Evolutionary conservation across 1,284 basidiomycete species (phyloP), one percentile per base, ranked within the genome.

Genomic region (Sporisorium iseilematis-ciliati): DNA sequence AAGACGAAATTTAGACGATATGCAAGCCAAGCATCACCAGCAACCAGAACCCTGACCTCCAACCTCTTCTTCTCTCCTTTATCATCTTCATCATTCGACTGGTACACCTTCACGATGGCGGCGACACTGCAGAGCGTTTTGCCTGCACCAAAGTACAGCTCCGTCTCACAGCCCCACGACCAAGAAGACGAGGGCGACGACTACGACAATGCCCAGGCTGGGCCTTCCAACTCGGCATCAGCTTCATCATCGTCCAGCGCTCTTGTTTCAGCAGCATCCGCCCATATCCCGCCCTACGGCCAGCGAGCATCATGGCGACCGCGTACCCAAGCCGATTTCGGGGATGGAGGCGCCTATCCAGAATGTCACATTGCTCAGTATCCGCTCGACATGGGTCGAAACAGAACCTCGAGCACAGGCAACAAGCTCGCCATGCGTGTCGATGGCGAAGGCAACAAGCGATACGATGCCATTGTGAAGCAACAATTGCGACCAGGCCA

Each of bases 351-450:
- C 78, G 90, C 95, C 57, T 99, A 93, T 87, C 96, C 97, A 1
- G 96, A 99, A 88, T 97, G 95, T 85, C 95, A 96, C 88, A 88
- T 97, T 61, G 96, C 96, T 12, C 96, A 99, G 85, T 99, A 97
- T 87, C 96, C 96, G 7, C 86, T 97, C 75, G 94, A 95, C 73
- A 92, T 99, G 90, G 96, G 96, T 57, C 90, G 91, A 86, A 97
- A 96, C 89, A 94, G 78, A 35, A 75, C 94, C 5, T 51, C 57
- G 5, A 59, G 59, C 3, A 50, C 60, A 0, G 90, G 93, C 91
- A 62, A 72, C 68, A 75, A 71, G 56, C 89, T 99, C 10, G 94
- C 97, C 10, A 89, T 99, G 3, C 95, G 97, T 88, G 95, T 98
- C 12, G 97, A 99, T 82, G 91, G 90, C 58, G 95, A 98, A 84